These are phyloP conservation scores for Sporisorium exsertum DNA, from an alignment of 1,284 basidiomycete genomes.

Conservation along the genomic window DNA sequence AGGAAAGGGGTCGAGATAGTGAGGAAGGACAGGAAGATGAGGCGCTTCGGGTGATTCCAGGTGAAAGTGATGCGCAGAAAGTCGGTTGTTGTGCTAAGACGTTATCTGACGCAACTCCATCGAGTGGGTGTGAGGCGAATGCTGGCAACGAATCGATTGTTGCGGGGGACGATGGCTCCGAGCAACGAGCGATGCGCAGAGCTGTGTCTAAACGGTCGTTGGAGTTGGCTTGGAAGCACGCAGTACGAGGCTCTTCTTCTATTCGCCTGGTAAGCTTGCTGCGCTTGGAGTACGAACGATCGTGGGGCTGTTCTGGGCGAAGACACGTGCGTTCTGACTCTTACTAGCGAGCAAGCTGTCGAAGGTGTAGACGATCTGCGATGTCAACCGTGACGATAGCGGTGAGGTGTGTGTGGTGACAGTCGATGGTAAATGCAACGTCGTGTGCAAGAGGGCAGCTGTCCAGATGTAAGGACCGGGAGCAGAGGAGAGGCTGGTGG, in stretches of 20 bases:
- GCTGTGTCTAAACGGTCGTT: not conserved
- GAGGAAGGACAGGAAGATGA: too few species aligned
- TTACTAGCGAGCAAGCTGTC: not conserved
- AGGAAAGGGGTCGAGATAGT: not conserved
- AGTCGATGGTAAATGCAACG: too few species aligned
- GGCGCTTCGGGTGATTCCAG: not conserved
- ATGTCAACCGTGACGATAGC: not conserved
- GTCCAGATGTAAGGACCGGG: not conserved
- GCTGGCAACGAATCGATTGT: not conserved
- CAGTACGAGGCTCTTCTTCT: too few species aligned
- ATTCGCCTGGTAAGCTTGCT: not conserved
- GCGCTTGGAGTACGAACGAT: not conserved
- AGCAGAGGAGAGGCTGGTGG: not conserved
- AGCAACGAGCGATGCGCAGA: not conserved
- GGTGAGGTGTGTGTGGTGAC: not conserved
- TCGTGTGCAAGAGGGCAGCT: not conserved
- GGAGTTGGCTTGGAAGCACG: not conserved
- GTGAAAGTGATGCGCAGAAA: not conserved
- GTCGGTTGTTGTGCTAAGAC: not conserved
- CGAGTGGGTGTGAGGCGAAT: not conserved
- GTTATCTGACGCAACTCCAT: not conserved
- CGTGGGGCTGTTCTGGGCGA: not conserved
- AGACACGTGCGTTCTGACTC: too few species aligned
- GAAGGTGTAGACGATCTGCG: not conserved
- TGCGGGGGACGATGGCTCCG: not conserved